Conservation (phyloP, 257 asterid species). For the Solanum pennellii region DNA sequence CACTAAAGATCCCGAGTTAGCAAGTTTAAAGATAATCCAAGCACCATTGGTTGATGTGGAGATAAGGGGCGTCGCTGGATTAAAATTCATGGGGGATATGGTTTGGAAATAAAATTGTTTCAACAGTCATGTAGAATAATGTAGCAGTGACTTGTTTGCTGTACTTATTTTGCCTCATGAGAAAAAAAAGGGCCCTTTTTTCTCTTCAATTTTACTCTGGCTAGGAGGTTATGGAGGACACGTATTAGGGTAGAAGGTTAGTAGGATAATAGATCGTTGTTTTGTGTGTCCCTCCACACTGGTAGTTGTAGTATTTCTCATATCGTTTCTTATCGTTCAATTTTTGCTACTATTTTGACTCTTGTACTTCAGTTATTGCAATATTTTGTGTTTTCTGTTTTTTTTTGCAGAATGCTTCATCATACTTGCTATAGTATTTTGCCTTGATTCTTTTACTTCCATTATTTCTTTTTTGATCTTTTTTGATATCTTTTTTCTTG, state of each 20-base stretch:
- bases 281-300: background rate
- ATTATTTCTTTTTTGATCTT: background rate
- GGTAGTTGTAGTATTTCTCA: too few species aligned
- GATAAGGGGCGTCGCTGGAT: slow-evolving; percentile 65
- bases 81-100: slow-evolving; percentile 53
- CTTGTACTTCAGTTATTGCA: background rate
- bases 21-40: slow-evolving; percentile 28
- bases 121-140: background rate
- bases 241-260: background rate
- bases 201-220: background rate
- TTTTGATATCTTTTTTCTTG: background rate
- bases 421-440: background rate
- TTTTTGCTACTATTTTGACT: background rate
- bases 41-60: slow-evolving; percentile 58
- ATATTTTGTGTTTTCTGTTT: background rate
- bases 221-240: background rate
- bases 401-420: background rate
- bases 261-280: background rate
- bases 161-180: background rate
- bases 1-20: slow-evolving; percentile 33
- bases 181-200: background rate
- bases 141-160: background rate
- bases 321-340: background rate
- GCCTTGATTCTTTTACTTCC: background rate
- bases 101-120: slow-evolving; percentile 39